Conservation (phyloP, 2,329 filamentous ascomycete genomes). For the Fusarium marasasianum region DNA sequence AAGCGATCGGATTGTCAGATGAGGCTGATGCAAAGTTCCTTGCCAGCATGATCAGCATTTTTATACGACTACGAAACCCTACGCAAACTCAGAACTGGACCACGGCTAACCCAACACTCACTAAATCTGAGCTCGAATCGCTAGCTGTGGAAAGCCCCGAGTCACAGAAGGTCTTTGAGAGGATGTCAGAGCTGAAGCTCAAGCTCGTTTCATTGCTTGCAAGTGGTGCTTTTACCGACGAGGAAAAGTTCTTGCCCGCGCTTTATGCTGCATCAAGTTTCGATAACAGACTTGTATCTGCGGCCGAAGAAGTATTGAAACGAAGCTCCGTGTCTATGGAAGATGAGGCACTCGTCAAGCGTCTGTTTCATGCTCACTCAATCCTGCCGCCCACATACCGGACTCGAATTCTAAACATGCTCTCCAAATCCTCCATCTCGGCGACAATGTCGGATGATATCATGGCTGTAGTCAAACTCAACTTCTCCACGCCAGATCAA, state of each 20-base stretch:
- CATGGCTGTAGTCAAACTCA: slow-evolving; percentile 74
- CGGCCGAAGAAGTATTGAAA: slow-evolving; percentile 91
- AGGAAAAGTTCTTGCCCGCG: slow-evolving; percentile 84
- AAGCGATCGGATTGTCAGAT: slow-evolving; percentile 72
- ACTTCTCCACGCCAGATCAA: slow-evolving; percentile 55
- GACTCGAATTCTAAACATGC: slow-evolving; percentile 77
- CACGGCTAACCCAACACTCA: slow-evolving; percentile 48
- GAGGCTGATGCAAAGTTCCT: slow-evolving; percentile 77
- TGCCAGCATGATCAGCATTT: slow-evolving; percentile 77
- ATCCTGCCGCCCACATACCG: slow-evolving; percentile 77
- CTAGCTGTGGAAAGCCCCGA: slow-evolving; percentile 57
- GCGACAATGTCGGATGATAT: slow-evolving; percentile 76
- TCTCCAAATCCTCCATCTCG: slow-evolving; percentile 80
- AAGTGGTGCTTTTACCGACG: slow-evolving; percentile 85
- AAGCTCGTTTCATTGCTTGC: slow-evolving; percentile 77
- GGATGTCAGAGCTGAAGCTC: slow-evolving; percentile 58
- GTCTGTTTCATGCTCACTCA: slow-evolving; percentile 78
- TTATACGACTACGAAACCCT: slow-evolving; percentile 62
- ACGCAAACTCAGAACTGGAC: slow-evolving; percentile 45
- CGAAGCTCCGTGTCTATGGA: slow-evolving; percentile 80
- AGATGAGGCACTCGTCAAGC: slow-evolving; percentile 67
- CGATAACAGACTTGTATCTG: slow-evolving; percentile 81
- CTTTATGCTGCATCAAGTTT: slow-evolving; percentile 84
- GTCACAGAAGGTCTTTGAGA: slow-evolving; percentile 65
- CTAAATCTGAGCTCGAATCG: slow-evolving; percentile 43